Percentiles rank a stretch among this genome's conserved stretches.
These are phyloP conservation scores for Claviceps paspali DNA, from an alignment of 2,329 filamentous ascomycete genomes.

Conservation along the genomic window DNA sequence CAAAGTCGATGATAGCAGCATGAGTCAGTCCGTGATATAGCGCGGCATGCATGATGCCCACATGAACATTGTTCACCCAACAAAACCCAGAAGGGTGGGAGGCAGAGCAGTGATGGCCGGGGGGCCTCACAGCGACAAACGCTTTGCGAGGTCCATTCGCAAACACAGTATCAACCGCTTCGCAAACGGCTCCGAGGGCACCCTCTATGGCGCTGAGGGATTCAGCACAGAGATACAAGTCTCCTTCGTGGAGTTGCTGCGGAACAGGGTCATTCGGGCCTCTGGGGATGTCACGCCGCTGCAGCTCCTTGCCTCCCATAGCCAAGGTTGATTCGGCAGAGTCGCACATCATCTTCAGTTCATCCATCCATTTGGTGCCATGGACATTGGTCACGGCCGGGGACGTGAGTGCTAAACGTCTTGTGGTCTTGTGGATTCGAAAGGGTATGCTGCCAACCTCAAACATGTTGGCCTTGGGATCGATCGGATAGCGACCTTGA, in stretches of 20 bases:
- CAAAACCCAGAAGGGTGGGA: constrained; percentile 88
- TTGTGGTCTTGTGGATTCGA: constrained; percentile 65
- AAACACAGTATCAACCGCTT: constrained; percentile 81
- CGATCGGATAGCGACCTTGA: constrained; percentile 52
- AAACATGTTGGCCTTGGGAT: constrained; percentile 42
- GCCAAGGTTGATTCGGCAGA: constrained; percentile 65
- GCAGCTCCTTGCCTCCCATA: constrained; percentile 61
- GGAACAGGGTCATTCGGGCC: constrained; percentile 28
- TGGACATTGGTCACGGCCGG: constrained; percentile 80
- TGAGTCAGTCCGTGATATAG: constrained; percentile 78
- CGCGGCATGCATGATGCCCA: constrained; percentile 84
- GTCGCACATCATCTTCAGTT: constrained; percentile 73
- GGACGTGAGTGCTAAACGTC: constrained; percentile 56
- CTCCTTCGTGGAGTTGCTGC: constrained; percentile 64
- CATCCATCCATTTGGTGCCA: constrained; percentile 84
- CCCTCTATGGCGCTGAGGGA: constrained; percentile 81
- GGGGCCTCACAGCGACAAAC: constrained; percentile 84
- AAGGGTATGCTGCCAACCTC: constrained; percentile 55
- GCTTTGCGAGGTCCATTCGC: constrained; percentile 51
- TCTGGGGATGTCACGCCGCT: constrained; percentile 48
- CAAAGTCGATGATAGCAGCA: constrained; percentile 84
- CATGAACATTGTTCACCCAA: constrained; percentile 97
- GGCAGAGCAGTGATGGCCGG: constrained; percentile 88
- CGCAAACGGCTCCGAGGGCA: constrained; percentile 80
- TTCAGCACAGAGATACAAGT: constrained; percentile 79